Evolutionary conservation across 768 basidiomycete genomes (phyloP), one percentile per base, ranked within the genome.

Genomic region (Boletus subparvulus): DNA sequence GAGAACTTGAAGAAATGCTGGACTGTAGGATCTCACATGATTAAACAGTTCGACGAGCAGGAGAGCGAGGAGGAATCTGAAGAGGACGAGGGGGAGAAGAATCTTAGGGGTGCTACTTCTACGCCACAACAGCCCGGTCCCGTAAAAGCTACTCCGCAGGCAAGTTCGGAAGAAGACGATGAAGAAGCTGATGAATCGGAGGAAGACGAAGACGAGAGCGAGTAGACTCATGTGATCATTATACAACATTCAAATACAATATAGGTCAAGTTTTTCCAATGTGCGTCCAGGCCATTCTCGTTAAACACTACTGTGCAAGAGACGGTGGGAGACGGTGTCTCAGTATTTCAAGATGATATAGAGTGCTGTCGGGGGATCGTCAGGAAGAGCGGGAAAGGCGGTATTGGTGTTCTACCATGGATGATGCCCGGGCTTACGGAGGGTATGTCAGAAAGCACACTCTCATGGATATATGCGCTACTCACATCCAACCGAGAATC

Each of bases 331-430:
- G 14, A 24, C 6, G n/a, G 3, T 9, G 28, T 47, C 54, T 65
- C 52, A 90, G 60, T 88, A 87, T 70, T 91, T 92, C 58, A 90
- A 70, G 61, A 92, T 90, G 67, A 92, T 89, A 74, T 90, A 92
- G 13, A 92, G 68, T 16, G 90, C 90, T 89, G 61, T 37, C 44
- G 53, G 39, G 35, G n/a, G 33, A 41, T 36, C 37, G 39, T 68
- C 45, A 69, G 65, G 61, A 30, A 19, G 26, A 10, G 49, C 7
- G 13, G 14, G 35, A 39, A 12, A 37, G 13, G 30, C 12, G 43
- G n/a, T 4, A 17, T 26, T 24, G 17, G 47, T 28, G 13, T 51
- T 45, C 73, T 51, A 19, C 77, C 88, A 65, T 92, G 89, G 58
- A 90, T 83, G 70, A 92, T 82, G 63, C 90, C 90, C 30, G 90